phyloP scores from a whole-genome alignment of 164 flowering plant species.

The grape (Vitis vinifera) region ASM3070453v1 NC_081813.1:953001-953500 shows the following conservation, averaged over 20 bases:
- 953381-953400: background rate
- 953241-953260: background rate
- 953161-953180: background rate
- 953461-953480: slow-evolving; percentile 18
- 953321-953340: too few relatives aligned
- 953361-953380: background rate
- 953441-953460: slow-evolving; percentile 23
- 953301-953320: too few relatives aligned
- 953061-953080: slow-evolving; percentile 4
- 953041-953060: background rate
- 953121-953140: slow-evolving; percentile 3
- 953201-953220: slow-evolving; percentile 3
- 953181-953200: background rate
- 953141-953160: background rate
- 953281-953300: too few relatives aligned
- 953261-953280: too few relatives aligned
- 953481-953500: background rate
- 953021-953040: background rate
- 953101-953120: slow-evolving; percentile 6
- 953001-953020: background rate
- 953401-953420: background rate
- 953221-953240: background rate
- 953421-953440: slow-evolving; percentile 17
- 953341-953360: too few relatives aligned
- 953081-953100: slow-evolving; percentile 5